phyloP scores from a whole-genome alignment of 2,329 filamentous ascomycete genomes.

The Coniochaeta ligniaria region DNA sequence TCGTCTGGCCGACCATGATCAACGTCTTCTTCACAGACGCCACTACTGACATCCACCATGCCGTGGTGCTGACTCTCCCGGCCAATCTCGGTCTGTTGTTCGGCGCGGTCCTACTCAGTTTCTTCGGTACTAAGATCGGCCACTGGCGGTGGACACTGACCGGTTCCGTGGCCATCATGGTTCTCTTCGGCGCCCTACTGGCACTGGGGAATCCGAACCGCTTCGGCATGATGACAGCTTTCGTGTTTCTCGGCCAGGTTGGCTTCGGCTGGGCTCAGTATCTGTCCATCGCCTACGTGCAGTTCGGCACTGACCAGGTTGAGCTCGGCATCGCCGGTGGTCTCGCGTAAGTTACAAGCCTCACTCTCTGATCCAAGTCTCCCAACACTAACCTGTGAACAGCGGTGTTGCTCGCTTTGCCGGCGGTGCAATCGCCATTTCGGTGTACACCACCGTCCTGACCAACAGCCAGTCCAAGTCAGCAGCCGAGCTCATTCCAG shows the following conservation, averaged over 20 bases:
- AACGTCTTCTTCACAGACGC: slow-evolving; percentile 33
- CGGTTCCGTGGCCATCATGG: slow-evolving; percentile 35
- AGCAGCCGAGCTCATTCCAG: slow-evolving; percentile 22
- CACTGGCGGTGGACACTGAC: slow-evolving; percentile 40
- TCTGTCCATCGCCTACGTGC: slow-evolving; percentile 38
- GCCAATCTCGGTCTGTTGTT: slow-evolving; percentile 36
- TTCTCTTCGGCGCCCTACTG: slow-evolving; percentile 36
- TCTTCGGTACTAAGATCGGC: slow-evolving; percentile 32
- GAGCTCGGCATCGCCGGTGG: slow-evolving; percentile 37
- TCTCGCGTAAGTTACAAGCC: slow-evolving; percentile 18
- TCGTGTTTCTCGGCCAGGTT: slow-evolving; percentile 34
- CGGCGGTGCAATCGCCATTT: slow-evolving; percentile 31
- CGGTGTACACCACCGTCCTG: slow-evolving; percentile 33
- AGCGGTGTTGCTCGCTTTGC: slow-evolving; percentile 33
- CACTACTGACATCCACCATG: slow-evolving; percentile 24
- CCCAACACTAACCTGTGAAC: background rate
- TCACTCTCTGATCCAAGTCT: background rate
- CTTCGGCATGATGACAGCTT: slow-evolving; percentile 37
- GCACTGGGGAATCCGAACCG: slow-evolving; percentile 32
- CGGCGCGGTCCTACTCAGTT: slow-evolving; percentile 31
- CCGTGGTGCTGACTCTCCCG: slow-evolving; percentile 29
- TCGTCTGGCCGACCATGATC: slow-evolving; percentile 38
- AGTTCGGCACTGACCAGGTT: slow-evolving; percentile 40
- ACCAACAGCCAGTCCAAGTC: slow-evolving; percentile 25
- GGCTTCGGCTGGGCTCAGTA: slow-evolving; percentile 41